These are phyloP conservation scores for Taphrina deformans DNA, from an alignment of 1,139 yeast genomes.

Conservation along the genomic window DNA sequence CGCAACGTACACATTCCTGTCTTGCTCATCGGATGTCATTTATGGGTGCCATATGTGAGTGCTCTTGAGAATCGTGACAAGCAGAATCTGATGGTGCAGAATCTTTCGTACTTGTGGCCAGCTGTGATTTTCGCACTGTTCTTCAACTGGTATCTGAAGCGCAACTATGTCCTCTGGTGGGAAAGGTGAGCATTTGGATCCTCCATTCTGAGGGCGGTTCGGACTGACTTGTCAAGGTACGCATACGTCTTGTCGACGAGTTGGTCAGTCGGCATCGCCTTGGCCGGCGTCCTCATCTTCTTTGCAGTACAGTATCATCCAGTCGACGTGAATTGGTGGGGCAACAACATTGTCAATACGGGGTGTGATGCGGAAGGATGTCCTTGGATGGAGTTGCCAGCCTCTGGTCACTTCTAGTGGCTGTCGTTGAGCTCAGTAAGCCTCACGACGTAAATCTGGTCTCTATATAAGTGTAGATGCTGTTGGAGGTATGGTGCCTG, in stretches of 20 bases:
- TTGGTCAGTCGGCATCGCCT: slow-evolving; percentile 57
- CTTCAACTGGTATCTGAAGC: slow-evolving; percentile 56
- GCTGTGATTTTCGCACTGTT: slow-evolving; percentile 53
- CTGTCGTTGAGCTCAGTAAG: not conserved
- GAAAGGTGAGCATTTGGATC: slow-evolving; percentile 41
- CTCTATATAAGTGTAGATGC: not conserved
- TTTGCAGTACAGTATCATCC: slow-evolving; percentile 48
- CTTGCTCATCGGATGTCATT: slow-evolving; percentile 51
- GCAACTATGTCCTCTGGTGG: slow-evolving; percentile 63
- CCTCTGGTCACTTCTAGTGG: not conserved
- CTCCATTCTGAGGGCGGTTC: slow-evolving; percentile 57
- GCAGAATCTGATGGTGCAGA: slow-evolving; percentile 46
- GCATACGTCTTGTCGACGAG: slow-evolving; percentile 61
- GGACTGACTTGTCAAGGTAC: slow-evolving; percentile 55
- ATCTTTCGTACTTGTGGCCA: slow-evolving; percentile 50
- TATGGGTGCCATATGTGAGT: slow-evolving; percentile 5
- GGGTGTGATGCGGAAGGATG: slow-evolving; percentile 37
- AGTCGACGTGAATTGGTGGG: slow-evolving; percentile 53
- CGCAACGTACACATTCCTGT: slow-evolving; percentile 54
- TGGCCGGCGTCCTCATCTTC: slow-evolving; percentile 48
- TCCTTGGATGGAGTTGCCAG: not conserved
- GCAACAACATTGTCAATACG: slow-evolving; percentile 47
- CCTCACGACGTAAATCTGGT: not conserved
- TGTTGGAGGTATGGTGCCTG: too few relatives aligned
- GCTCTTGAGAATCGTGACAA: not conserved